phyloP scores from a whole-genome alignment of 345 rosid genomes.

The Salix suchowensis region DNA sequence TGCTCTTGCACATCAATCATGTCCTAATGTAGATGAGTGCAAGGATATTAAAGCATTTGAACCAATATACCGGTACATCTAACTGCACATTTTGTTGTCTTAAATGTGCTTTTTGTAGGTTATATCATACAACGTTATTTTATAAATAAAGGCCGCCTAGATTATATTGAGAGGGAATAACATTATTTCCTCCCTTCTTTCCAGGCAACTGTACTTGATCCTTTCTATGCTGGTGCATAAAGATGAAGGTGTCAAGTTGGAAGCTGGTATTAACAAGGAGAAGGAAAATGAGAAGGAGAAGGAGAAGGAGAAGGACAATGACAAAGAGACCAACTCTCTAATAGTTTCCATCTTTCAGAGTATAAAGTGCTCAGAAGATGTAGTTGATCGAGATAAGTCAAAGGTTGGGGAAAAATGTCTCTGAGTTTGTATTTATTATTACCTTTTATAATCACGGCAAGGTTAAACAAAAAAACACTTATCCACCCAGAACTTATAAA shows the following conservation, averaged over 20 bases:
- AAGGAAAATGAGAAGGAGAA: conserved; percentile 33
- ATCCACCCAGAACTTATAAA: background rate
- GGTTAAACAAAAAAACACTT: conserved; percentile 6
- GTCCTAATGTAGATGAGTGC: conserved; percentile 72
- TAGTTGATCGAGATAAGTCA: conserved; percentile 60
- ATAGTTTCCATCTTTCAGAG: conserved; percentile 49
- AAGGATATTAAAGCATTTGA: conserved; percentile 84
- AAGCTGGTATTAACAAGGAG: conserved; percentile 49
- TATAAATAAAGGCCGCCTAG: background rate
- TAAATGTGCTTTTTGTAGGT: conserved; percentile 1
- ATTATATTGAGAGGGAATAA: background rate
- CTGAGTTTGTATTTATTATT: background rate
- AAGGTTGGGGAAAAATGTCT: conserved; percentile 49
- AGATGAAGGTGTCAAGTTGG: conserved; percentile 80
- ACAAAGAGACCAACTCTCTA: conserved; percentile 50
- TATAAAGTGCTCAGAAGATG: conserved; percentile 73
- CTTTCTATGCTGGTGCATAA: conserved; percentile 63
- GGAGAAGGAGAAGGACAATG: conserved; percentile 52
- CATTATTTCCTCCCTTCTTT: conserved; percentile 12
- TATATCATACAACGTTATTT: background rate
- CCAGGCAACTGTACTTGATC: conserved; percentile 68
- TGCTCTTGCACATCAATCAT: conserved; percentile 77
- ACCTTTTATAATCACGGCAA: background rate
- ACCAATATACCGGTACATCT: conserved; percentile 57
- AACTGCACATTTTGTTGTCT: conserved; percentile 7